Evolutionary conservation across 371 early-diverging fungal genomes (phyloP).

Genomic region (Mortierella sp.): DNA sequence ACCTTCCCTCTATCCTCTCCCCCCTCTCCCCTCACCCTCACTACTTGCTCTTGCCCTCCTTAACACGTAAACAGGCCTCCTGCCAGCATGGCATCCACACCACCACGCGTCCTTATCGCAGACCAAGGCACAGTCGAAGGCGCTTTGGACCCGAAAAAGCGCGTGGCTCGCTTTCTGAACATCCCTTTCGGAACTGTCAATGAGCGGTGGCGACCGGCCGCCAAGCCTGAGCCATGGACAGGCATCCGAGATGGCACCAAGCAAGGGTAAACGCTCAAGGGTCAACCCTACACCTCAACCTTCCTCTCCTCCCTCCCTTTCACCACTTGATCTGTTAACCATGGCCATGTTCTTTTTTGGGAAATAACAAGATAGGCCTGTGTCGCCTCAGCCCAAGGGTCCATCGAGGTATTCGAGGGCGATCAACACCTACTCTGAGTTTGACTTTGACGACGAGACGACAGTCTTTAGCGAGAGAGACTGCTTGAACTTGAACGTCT

Average conservation of each 20-base stretch:
- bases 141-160: conserved; percentile 4
- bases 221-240: conserved; percentile 37
- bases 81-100: neutral
- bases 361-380: conserved; percentile 10
- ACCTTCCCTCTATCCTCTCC: neutral
- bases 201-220: conserved; percentile 37
- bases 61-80: neutral
- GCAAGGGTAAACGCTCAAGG: conserved; percentile 23
- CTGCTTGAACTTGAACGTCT: conserved; percentile 51
- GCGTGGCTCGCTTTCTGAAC: conserved; percentile 27
- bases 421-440: conserved; percentile 26
- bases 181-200: conserved; percentile 26
- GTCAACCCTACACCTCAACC: neutral
- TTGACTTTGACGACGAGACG: conserved; percentile 30
- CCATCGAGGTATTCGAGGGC: conserved; percentile 18
- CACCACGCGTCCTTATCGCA: conserved; percentile 11
- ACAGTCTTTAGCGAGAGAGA: conserved; percentile 24
- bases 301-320: neutral
- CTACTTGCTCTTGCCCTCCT: neutral
- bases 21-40: neutral
- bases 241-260: conserved; percentile 38
- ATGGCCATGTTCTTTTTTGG: neutral
- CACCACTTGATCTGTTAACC: too few relatives aligned
- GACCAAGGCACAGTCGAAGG: conserved; percentile 26
- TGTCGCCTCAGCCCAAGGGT: conserved; percentile 18